Percentiles rank a stretch among this genome's conserved stretches.
These are phyloP conservation scores for Pichia inconspicua DNA, from an alignment of 1,139 yeast genomes.

Conservation along the genomic window DNA sequence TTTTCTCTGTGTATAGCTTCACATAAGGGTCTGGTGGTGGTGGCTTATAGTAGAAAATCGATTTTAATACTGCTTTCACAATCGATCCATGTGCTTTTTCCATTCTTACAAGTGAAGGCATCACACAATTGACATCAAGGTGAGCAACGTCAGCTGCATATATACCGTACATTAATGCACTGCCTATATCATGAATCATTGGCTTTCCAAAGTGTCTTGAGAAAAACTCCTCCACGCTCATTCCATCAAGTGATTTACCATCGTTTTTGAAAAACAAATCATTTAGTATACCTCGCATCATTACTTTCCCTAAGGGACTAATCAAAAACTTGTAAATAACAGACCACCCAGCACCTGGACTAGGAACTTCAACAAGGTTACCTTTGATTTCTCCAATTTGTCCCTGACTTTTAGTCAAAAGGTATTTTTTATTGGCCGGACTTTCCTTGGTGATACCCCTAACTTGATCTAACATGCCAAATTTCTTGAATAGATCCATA, in stretches of 20 bases:
- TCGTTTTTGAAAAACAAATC: slow-evolving; percentile 36
- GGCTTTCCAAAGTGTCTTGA: slow-evolving; percentile 58
- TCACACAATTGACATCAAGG: slow-evolving; percentile 56
- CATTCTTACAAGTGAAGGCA: slow-evolving; percentile 43
- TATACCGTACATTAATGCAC: slow-evolving; percentile 83
- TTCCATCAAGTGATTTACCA: slow-evolving; percentile 5
- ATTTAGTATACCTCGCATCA: slow-evolving; percentile 31
- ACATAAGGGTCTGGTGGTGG: slow-evolving; percentile 10
- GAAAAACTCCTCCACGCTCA: slow-evolving; percentile 50
- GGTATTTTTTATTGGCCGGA: slow-evolving; percentile 54
- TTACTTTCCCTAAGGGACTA: slow-evolving; percentile 33
- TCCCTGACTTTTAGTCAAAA: slow-evolving; percentile 31
- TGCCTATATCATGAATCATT: slow-evolving; percentile 56
- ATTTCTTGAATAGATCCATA: slow-evolving; percentile 45
- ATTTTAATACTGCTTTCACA: slow-evolving; percentile 16
- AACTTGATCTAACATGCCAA: slow-evolving; percentile 37
- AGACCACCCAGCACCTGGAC: slow-evolving; percentile 26
- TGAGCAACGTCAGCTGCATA: slow-evolving; percentile 77
- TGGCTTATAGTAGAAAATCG: not conserved
- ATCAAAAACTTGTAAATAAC: slow-evolving; percentile 36
- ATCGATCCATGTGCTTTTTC: slow-evolving; percentile 61
- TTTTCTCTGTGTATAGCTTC: slow-evolving; percentile 29
- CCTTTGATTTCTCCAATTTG: slow-evolving; percentile 21
- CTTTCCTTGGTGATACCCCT: slow-evolving; percentile 43
- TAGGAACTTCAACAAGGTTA: slow-evolving; percentile 47